Base-by-base conservation (phyloP, 2,329 filamentous ascomycete genomes). In the Alternaria angustiovoidea region DNA sequence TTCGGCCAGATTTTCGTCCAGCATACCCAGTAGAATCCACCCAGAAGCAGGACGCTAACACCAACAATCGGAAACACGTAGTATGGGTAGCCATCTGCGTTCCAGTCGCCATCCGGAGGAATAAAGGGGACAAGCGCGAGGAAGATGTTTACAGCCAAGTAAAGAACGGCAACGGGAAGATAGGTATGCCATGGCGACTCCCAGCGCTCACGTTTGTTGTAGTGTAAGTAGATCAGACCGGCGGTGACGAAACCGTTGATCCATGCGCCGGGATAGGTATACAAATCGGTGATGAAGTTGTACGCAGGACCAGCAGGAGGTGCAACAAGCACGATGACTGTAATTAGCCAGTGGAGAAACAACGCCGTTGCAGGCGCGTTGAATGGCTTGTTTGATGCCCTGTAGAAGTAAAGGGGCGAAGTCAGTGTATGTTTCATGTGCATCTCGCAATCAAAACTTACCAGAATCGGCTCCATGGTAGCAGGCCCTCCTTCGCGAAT, bases 251-350 rank as follows among this genome's bases (percentile, higher is more conserved):
- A 77, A n/a, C 65, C 72, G 43, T 77, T 77, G 68, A 78, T 77
- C 72, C 74, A 77, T 9, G 75, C 70, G 6, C 75, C 75, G 1
- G 76, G 76, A 60, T 78, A 78, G 8, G 74, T 76, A 57, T 78
- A 75, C 47, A 89, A 73, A 62, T 87, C 85, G 51, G 87, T 81
- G 41, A 89, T 84, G 68, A 91, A 91, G 75, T 88, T 89, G 75
- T 91, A 91, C 0, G 89, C 88, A 16, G 88, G 84, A 0, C 89
- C 89, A 0, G 88, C 85, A 0, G 89, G 89, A 1, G 89, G 89
- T 0, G 88, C 89, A 4, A 91, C 75, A 32, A 92, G 83, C 12
- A 91, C 83, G 44, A 91, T 83, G 58, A 89, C 81, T 0, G 88
- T 89, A 3, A 90, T 83, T 16, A 89, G 69, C 84, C 87, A 91